Percentiles rank a stretch among this genome's conserved stretches.
Evolutionary conservation across 2,329 filamentous ascomycete species (phyloP).

Genomic region (Colletotrichum cuscutae): DNA sequence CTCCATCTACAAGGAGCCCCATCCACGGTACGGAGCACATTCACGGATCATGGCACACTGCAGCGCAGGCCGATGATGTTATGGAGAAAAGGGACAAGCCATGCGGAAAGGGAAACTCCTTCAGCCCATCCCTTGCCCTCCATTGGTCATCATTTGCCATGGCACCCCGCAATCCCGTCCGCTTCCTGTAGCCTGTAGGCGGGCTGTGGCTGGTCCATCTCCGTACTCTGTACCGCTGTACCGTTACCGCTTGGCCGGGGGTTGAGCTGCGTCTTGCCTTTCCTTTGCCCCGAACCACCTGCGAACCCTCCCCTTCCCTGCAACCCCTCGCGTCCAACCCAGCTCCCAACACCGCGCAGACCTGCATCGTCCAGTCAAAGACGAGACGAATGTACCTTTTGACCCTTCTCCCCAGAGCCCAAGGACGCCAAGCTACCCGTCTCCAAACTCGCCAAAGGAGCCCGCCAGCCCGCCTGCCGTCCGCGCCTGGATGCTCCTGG

Average conservation of each 20-base stretch:
- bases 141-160: conserved; percentile 17
- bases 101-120: conserved; percentile 24
- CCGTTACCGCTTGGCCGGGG: conserved; percentile 35
- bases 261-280: conserved; percentile 29
- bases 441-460: not conserved
- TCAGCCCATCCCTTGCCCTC: not conserved
- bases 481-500: conserved; percentile 31
- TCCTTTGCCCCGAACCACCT: conserved; percentile 36
- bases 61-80: conserved; percentile 28
- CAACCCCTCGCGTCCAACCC: conserved; percentile 22
- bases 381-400: not conserved
- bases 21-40: conserved; percentile 18
- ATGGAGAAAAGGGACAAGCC: conserved; percentile 32
- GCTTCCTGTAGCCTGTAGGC: not conserved
- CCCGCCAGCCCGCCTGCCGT: not conserved
- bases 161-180: conserved; percentile 25
- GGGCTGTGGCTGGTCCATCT: not conserved
- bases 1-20: conserved; percentile 6
- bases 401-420: not conserved
- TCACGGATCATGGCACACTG: conserved; percentile 8
- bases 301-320: conserved; percentile 30
- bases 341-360: conserved; percentile 3
- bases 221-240: not conserved
- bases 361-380: conserved; percentile 10
- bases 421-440: not conserved